Base-by-base conservation (phyloP, 2,329 filamentous ascomycete genomes). In the Cercospora zeae-maydis region DNA sequence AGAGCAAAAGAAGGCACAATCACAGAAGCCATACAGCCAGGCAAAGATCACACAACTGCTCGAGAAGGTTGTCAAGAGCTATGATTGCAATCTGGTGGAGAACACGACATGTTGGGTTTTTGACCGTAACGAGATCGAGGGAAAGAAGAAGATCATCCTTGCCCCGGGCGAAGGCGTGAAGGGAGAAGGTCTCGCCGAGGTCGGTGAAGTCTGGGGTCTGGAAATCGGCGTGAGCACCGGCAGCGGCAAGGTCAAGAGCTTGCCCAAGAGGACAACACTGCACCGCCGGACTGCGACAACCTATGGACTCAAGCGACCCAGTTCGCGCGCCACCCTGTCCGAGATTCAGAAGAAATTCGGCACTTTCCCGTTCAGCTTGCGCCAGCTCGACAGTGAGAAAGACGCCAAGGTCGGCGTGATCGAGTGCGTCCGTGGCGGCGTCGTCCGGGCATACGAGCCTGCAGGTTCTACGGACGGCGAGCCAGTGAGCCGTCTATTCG, bases 101-200 rank as follows among this genome's bases (percentile, higher is more conserved):
- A 96, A 93, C 84, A 99, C 95, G 67, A 99, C 95, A 47, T 96
- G 91, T 75, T 99, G 95, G 93, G 81, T 92, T 65, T 98, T 99
- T 77, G 92, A 92, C 75, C 90, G 91, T 77, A 96, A 98, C 79
- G 95, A 99, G 79, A 98, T 99, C 68, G 95, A 99, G 82, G 90
- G 91, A 73, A 88, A 89, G 83, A 97, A 97, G 88, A 98, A 97
- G 87, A 96, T 99, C 75, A 95, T 99, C 70, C 83, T 99, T 62
- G 85, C 92, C 24, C 90, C 92, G 34, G 86, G 88, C 57, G 92
- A 97, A 73, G 91, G 91, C 69, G 87, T 90, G 75, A 96, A 92
- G 82, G 93, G 93, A 62, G 95, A 99, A 66, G 95, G 95, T 74
- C 79, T 87, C 62, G 90, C 95, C 62, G 93, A 96, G 74, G 81